A percentile compares a stretch with the other conserved stretches of the same genome.
phyloP scores from a whole-genome alignment of 2,329 filamentous ascomycete genomes.

The Lizonia empirigonia region DNA sequence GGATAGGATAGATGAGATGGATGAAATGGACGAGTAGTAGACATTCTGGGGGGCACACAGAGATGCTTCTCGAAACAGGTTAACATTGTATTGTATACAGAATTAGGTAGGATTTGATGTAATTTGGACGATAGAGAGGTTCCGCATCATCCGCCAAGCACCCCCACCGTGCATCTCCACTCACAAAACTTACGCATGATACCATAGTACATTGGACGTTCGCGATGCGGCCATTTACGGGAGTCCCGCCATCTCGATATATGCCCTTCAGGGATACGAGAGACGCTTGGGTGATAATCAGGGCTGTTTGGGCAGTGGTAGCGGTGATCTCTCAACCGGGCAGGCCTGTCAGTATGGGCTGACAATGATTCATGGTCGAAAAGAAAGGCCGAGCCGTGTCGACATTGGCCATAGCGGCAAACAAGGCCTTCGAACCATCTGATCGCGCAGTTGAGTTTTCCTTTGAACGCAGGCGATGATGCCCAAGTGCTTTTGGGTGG shows the following conservation, averaged over 20 bases:
- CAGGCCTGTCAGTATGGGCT: constrained; percentile 6
- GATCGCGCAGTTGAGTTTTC: constrained; percentile 5
- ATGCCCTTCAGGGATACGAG: constrained; percentile 6
- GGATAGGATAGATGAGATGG: no score
- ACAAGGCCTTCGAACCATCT: constrained; percentile 1
- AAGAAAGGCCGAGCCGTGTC: constrained; percentile 4
- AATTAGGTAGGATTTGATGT: no score
- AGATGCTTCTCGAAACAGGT: no score
- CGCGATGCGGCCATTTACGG: constrained; percentile 9
- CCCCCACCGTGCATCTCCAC: no score
- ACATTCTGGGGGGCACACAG: no score
- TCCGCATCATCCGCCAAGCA: no score
- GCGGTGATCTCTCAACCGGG: constrained; percentile 10
- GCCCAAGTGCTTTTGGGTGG: constrained; percentile 6
- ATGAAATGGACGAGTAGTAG: no score
- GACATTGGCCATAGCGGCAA: constrained; percentile 4
- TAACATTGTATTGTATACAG: no score
- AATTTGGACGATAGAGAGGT: no score
- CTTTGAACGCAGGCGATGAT: not conserved
- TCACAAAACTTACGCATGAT: no score
- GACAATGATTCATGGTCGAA: not conserved
- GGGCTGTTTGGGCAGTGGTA: constrained; percentile 1
- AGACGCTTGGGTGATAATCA: constrained; percentile 7
- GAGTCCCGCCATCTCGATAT: constrained; percentile 14
- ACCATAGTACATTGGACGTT: no score